These are phyloP conservation scores for Rhizopogon vinicolor DNA, from an alignment of 768 basidiomycete genomes.

Conservation along the genomic window DNA sequence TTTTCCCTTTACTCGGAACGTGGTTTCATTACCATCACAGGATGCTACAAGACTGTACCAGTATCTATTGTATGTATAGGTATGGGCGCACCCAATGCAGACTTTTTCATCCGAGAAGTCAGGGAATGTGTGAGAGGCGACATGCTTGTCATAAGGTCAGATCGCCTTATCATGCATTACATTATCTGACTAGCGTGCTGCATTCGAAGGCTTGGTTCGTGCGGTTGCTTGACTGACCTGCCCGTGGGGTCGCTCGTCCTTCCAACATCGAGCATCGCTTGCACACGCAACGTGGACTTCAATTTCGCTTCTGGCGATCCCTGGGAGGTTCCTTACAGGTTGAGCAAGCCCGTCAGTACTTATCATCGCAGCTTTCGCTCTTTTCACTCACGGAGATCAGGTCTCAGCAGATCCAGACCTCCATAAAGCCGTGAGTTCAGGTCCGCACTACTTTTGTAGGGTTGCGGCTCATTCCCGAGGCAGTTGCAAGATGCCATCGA, in stretches of 20 bases:
- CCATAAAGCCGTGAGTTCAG: conserved; percentile 40
- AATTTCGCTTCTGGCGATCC: conserved; percentile 51
- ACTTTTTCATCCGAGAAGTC: conserved; percentile 81
- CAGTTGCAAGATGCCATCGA: conserved; percentile 46
- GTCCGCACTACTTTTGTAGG: not conserved
- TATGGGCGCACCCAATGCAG: conserved; percentile 80
- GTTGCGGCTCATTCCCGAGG: conserved; percentile 5
- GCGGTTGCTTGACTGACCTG: conserved; percentile 63
- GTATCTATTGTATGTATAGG: conserved; percentile 76
- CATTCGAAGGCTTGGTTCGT: conserved; percentile 66
- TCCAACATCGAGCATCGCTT: conserved; percentile 61
- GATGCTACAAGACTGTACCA: conserved; percentile 56
- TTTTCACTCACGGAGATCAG: conserved; percentile 28
- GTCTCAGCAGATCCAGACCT: conserved; percentile 56
- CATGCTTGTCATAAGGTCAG: conserved; percentile 47
- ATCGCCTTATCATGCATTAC: not conserved
- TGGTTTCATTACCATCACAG: conserved; percentile 72
- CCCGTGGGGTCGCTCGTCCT: conserved; percentile 76
- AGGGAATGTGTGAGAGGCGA: conserved; percentile 69
- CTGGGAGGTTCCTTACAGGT: conserved; percentile 47
- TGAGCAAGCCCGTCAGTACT: conserved; percentile 56
- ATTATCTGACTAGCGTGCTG: not conserved
- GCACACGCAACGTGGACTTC: conserved; percentile 74
- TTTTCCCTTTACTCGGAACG: conserved; percentile 69
- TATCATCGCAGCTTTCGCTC: not conserved